Base-by-base conservation (phyloP, 1,284 basidiomycete genomes). In the Trichosporon sp. region DNA sequence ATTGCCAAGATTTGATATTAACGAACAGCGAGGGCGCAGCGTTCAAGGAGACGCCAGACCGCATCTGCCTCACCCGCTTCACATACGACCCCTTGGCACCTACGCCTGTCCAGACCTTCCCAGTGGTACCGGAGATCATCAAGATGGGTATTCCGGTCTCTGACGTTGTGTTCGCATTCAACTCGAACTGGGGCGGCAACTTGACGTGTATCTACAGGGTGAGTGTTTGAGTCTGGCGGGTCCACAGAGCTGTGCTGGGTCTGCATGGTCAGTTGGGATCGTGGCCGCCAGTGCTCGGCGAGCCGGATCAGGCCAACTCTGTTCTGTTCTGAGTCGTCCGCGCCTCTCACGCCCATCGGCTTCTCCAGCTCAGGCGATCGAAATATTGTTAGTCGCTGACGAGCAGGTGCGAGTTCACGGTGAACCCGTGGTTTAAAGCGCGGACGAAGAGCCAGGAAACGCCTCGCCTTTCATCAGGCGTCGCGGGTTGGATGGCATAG, bases 131-230 rank as follows among this genome's bases (percentile, higher is more conserved):
- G 66, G 90, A 90, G 65, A 87, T 94, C 31, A 86, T 85, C 67
- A 88, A 88, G 12, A 85, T 94, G 16, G 89, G 88, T 4, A 86
- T 96, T 68, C 91, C 93, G 79, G 91, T 94, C 76, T 91, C 91
- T 0, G 85, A 94, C 64, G 91, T 98, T 16, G 89, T 92, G 70
- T 86, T 97, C 78, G 85, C 88, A 75, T 85, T 98, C 75, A 87
- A 89, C 80, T 91, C 87, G 79, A 98, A 98, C 80, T 96, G 94
- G 90, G 96, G 96, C 35, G 88, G 88, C 78, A 89, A 91, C 73
- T 92, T 89, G 79, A 98, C 96, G 0, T 98, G 96, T 83, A 80
- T 98, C 43, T 98, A 98, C 83, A 89, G 96, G 67, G 87, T 98
- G 67, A 76, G 84, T 80, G 35, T 10, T 19, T 26, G 26, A 26